Evolutionary conservation across 495 filamentous ascomycete species (phyloP).

Genomic region (Chlorociboria aeruginascens): DNA sequence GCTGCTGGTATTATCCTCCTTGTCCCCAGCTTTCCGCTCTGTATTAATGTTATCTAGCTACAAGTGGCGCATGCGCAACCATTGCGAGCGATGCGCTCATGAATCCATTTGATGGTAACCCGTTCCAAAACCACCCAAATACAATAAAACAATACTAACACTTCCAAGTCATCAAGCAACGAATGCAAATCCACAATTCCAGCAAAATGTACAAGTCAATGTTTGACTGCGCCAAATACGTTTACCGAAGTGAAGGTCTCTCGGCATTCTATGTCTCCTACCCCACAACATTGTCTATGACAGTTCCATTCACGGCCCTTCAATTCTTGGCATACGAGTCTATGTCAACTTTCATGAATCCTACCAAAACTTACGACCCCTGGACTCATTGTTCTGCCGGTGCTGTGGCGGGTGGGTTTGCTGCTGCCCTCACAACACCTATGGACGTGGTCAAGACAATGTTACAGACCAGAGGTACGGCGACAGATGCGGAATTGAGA

Average conservation of each 20-base stretch:
- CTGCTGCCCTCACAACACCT: slow-evolving; percentile 86
- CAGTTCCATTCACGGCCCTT: slow-evolving; percentile 89
- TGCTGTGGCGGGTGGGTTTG: slow-evolving; percentile 83
- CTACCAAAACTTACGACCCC: slow-evolving; percentile 72
- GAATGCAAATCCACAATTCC: slow-evolving; percentile 98
- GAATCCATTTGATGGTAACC: slow-evolving; percentile 96
- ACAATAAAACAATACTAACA: slow-evolving; percentile 12
- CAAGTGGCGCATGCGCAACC: slow-evolving; percentile 86
- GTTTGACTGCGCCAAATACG: slow-evolving; percentile 68
- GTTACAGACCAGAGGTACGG: slow-evolving; percentile 80
- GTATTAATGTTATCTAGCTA: slow-evolving; percentile 38
- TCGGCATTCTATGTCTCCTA: slow-evolving; percentile 97
- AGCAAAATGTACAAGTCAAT: slow-evolving; percentile 68
- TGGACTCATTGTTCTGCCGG: slow-evolving; percentile 86
- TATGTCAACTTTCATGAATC: slow-evolving; percentile 87
- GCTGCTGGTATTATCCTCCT: slow-evolving; percentile 53
- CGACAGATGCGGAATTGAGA: slow-evolving; percentile 68
- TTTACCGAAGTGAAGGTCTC: slow-evolving; percentile 81
- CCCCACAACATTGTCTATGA: slow-evolving; percentile 96
- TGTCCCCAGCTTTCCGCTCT: not conserved
- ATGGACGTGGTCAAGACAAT: slow-evolving; percentile 97
- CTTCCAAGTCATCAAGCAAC: slow-evolving; percentile 85
- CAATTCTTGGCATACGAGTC: slow-evolving; percentile 98
- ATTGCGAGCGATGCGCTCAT: slow-evolving; percentile 96
- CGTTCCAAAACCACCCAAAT: not conserved